These are phyloP conservation scores for Terana coerulea DNA, from an alignment of 768 basidiomycete species.

Conservation along the genomic window DNA sequence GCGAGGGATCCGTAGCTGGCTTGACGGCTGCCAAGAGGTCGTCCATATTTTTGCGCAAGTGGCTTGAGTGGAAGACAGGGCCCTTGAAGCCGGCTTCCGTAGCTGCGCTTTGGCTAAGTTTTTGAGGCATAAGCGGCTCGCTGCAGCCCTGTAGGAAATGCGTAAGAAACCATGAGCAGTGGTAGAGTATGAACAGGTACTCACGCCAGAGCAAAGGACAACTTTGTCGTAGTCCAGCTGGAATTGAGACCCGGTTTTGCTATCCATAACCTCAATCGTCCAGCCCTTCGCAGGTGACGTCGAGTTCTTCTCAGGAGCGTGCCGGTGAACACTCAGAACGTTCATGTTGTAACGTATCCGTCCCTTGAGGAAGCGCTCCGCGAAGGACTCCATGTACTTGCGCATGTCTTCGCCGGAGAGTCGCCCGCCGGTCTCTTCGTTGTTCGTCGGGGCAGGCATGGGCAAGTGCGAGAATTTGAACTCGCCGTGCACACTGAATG, in stretches of 20 bases:
- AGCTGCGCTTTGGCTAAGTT: slow-evolving; percentile 36
- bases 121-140: slow-evolving; percentile 40
- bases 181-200: slow-evolving; percentile 10
- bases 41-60: slow-evolving; percentile 40
- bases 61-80: slow-evolving; percentile 48
- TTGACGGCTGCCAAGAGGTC: slow-evolving; percentile 33
- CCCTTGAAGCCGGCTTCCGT: slow-evolving; percentile 23
- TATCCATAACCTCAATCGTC: slow-evolving; percentile 41
- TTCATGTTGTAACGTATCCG: slow-evolving; percentile 46
- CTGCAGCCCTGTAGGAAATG: slow-evolving; percentile 47
- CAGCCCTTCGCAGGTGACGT: slow-evolving; percentile 27
- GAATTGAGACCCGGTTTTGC: slow-evolving; percentile 20
- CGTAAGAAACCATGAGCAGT: neutral
- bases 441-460: slow-evolving; percentile 43
- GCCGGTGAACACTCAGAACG: slow-evolving; percentile 42
- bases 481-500: slow-evolving; percentile 57
- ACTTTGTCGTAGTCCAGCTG: slow-evolving; percentile 43
- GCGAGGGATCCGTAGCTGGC: slow-evolving; percentile 14
- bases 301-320: neutral
- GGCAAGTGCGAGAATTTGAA: slow-evolving; percentile 52
- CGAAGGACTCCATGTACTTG: slow-evolving; percentile 53
- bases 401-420: slow-evolving; percentile 52
- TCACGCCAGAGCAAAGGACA: slow-evolving; percentile 58
- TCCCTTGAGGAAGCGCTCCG: slow-evolving; percentile 41
- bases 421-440: slow-evolving; percentile 38